Evolutionary conservation across 2,329 filamentous ascomycete species (phyloP).

Genomic region (Ophiostoma sp.): DNA sequence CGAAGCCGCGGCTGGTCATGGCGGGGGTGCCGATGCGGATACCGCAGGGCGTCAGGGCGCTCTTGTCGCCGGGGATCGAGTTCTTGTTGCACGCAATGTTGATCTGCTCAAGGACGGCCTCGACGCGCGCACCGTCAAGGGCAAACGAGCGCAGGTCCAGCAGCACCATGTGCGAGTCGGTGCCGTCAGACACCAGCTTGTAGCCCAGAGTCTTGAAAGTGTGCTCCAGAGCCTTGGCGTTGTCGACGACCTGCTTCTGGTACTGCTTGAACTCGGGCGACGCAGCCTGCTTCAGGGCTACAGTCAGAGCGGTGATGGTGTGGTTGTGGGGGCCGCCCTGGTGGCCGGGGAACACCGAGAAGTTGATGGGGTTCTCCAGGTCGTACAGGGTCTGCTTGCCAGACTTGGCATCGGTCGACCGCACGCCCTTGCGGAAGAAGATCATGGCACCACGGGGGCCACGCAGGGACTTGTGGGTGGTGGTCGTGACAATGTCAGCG

Average conservation of each 20-base stretch:
- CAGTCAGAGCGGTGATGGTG: conserved; percentile 94
- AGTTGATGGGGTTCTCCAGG: conserved; percentile 93
- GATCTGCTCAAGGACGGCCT: conserved; percentile 93
- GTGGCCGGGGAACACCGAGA: conserved; percentile 97
- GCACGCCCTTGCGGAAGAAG: conserved; percentile 97
- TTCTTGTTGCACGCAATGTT: conserved; percentile 99
- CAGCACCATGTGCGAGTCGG: conserved; percentile 96
- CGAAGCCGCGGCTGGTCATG: conserved; percentile 95
- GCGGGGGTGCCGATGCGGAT: conserved; percentile 94
- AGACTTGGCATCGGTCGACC: conserved; percentile 82
- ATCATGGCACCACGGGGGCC: conserved; percentile 99
- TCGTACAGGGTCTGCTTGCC: conserved; percentile 89
- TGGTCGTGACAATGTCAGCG: conserved; percentile 96
- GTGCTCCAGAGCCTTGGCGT: conserved; percentile 84
- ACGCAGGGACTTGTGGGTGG: conserved; percentile 97
- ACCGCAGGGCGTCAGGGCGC: conserved; percentile 86
- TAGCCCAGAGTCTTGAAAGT: conserved; percentile 83
- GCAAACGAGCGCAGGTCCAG: conserved; percentile 82
- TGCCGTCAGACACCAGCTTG: conserved; percentile 91
- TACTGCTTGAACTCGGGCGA: conserved; percentile 88
- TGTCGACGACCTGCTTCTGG: conserved; percentile 85
- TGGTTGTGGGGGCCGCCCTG: conserved; percentile 99
- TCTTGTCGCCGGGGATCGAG: conserved; percentile 95
- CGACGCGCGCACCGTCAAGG: conserved; percentile 90
- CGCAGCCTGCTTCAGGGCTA: conserved; percentile 90